Percentiles rank a stretch among this genome's conserved stretches.
phyloP scores from a whole-genome alignment of 805 yeast species.

The Saturnispora zaruensis region DNA sequence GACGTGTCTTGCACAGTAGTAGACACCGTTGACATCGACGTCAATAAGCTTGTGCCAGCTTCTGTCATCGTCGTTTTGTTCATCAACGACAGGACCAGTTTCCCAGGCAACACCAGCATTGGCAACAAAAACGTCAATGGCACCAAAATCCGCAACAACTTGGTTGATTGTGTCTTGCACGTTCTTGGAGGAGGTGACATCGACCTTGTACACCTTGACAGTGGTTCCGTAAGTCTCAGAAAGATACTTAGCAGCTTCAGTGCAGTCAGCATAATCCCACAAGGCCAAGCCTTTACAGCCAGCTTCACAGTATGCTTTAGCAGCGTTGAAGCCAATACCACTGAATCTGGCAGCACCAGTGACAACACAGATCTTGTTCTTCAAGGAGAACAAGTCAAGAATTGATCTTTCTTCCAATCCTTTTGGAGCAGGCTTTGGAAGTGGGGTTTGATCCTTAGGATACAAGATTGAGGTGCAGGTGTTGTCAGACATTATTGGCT shows the following conservation, averaged over 20 bases:
- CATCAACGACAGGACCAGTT: conserved; percentile 48
- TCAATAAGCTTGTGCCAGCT: conserved; percentile 63
- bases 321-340: conserved; percentile 50
- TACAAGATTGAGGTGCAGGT: conserved; percentile 20
- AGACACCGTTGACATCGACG: conserved; percentile 73
- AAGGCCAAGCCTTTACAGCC: conserved; percentile 36
- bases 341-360: conserved; percentile 43
- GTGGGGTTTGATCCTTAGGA: conserved; percentile 20
- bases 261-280: conserved; percentile 22
- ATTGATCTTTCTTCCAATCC: conserved; percentile 16
- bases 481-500: conserved; percentile 18
- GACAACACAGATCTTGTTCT: conserved; percentile 35
- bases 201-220: conserved; percentile 23
- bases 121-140: conserved; percentile 35
- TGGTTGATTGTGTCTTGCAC: conserved; percentile 27
- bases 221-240: conserved; percentile 10
- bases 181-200: conserved; percentile 25
- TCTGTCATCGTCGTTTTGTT: conserved; percentile 18
- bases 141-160: conserved; percentile 29
- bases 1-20: conserved; percentile 66
- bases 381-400: conserved; percentile 28
- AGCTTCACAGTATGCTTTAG: conserved; percentile 44
- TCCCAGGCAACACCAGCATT: conserved; percentile 69
- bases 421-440: conserved; percentile 24
- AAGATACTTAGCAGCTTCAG: conserved; percentile 11